phyloP scores from a whole-genome alignment of 495 filamentous ascomycete species.

The Peziza echinospora region DNA sequence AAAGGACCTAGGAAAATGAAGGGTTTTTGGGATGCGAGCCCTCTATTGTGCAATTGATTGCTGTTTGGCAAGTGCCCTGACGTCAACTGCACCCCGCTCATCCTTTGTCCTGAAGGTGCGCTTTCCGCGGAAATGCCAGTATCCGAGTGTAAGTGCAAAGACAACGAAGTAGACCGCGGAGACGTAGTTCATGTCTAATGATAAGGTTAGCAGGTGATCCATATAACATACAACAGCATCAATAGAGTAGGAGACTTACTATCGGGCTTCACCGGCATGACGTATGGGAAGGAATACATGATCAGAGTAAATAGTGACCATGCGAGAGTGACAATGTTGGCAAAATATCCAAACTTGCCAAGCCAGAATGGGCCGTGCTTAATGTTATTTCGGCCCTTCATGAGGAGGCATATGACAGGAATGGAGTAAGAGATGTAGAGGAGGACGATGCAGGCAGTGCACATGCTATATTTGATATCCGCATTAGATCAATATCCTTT shows the following conservation, averaged over 20 bases:
- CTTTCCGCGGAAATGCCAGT: slow-evolving; percentile 29
- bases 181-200: slow-evolving; percentile 35
- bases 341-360: slow-evolving; percentile 22
- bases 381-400: slow-evolving; percentile 31
- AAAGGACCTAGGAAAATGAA: too few relatives aligned
- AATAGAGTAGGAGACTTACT: slow-evolving; percentile 8
- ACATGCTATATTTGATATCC: slow-evolving; percentile 21
- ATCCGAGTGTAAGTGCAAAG: slow-evolving; percentile 22
- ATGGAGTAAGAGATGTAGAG: slow-evolving; percentile 33
- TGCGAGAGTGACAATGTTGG: slow-evolving; percentile 26
- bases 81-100: slow-evolving; percentile 14
- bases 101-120: slow-evolving; percentile 21
- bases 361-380: slow-evolving; percentile 32
- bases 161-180: slow-evolving; percentile 30
- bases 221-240: background rate
- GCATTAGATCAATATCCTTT: background rate
- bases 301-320: slow-evolving; percentile 34
- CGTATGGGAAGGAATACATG: slow-evolving; percentile 31
- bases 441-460: slow-evolving; percentile 31
- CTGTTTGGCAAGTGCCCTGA: too few relatives aligned
- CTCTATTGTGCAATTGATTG: too few relatives aligned
- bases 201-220: slow-evolving; percentile 2
- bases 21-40: too few relatives aligned
- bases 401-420: slow-evolving; percentile 27
- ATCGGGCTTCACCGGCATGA: slow-evolving; percentile 23